Evolutionary conservation across 2,329 filamentous ascomycete genomes (phyloP), one percentile per base, ranked within the genome.

Genomic region (Graphilbum sp.): DNA sequence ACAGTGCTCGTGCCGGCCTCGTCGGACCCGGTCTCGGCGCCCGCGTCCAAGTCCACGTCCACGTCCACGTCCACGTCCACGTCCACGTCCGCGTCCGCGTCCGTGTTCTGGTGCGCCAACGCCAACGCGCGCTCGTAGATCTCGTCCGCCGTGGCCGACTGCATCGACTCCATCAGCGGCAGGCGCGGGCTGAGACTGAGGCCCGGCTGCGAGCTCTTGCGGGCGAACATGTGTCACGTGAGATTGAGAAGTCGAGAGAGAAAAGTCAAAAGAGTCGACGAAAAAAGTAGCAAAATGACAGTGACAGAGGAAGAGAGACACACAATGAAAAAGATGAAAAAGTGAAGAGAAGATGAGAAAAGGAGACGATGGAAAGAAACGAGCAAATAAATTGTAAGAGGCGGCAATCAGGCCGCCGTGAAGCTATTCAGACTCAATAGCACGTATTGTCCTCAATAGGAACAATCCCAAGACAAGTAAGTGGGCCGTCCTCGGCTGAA

Each of bases 341-440:
- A 31, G 11, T 7, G 21, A 19, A 32, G 15, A 21, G 16, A 19
- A 12, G 6, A 29, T 15, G 31, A 29, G 21, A 4, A 23, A 4
- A 34, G 34, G 21, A 35, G 8, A 19, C 8, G n/a, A 34, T 18
- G 25, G n/a, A 34, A 19, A 17, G n/a, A 35, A 6, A 27, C 33
- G 33, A 17, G 12, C 9, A 12, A 30, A 30, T 13, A 30, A 12
- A 30, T 10, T 19, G n/a, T 32, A 5, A 11, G 12, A 20, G 18
- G 18, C n/a, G 8, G 15, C 6, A 32, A 13, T 18, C 3, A 33
- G n/a, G n/a, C n/a, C 20, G 31, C 32, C 19, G 9, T 31, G 35
- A 40, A 19, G 36, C 24, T 38, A 35, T 38, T 39, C 36, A 38
- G 16, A 17, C 19, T 42, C 37, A 41, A 42, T 44, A 40, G 30